Conservation (phyloP, 2,329 filamentous ascomycete species). For the Cytospora chrysosperma region DNA sequence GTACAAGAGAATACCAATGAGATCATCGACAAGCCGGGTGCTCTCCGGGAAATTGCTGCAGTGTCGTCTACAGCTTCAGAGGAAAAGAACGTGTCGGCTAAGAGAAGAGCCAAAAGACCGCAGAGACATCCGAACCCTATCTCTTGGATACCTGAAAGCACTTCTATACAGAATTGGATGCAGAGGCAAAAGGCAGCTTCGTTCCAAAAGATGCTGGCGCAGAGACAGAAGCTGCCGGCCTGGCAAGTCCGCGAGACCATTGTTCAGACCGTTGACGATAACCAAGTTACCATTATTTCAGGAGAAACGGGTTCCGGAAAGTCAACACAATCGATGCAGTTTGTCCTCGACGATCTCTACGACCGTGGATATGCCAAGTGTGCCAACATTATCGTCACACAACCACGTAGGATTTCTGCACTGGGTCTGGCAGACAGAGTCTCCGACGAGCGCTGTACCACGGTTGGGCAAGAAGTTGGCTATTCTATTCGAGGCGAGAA, state of each 20-base stretch:
- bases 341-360: slow-evolving; percentile 89
- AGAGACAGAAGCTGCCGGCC: slow-evolving; percentile 75
- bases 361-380: slow-evolving; percentile 68
- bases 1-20: slow-evolving; percentile 77
- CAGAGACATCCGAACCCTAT: slow-evolving; percentile 58
- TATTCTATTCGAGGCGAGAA: slow-evolving; percentile 92
- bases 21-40: slow-evolving; percentile 84
- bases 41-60: slow-evolving; percentile 78
- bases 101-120: slow-evolving; percentile 33
- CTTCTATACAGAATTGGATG: slow-evolving; percentile 68
- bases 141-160: slow-evolving; percentile 59
- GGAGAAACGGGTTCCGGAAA: slow-evolving; percentile 97
- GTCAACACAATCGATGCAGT: slow-evolving; percentile 95
- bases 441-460: slow-evolving; percentile 81
- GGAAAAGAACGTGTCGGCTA: slow-evolving; percentile 36
- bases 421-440: slow-evolving; percentile 92
- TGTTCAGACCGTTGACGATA: slow-evolving; percentile 68
- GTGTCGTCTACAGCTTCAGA: slow-evolving; percentile 68
- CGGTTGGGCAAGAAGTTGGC: slow-evolving; percentile 83
- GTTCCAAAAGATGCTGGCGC: slow-evolving; percentile 72
- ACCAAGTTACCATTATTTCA: slow-evolving; percentile 93
- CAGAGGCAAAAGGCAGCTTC: slow-evolving; percentile 62
- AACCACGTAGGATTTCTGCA: slow-evolving; percentile 91
- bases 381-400: slow-evolving; percentile 92
- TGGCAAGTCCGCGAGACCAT: slow-evolving; percentile 81